phyloP scores from a whole-genome alignment of 2,329 filamentous ascomycete genomes.

The Penicillium sp. region DNA sequence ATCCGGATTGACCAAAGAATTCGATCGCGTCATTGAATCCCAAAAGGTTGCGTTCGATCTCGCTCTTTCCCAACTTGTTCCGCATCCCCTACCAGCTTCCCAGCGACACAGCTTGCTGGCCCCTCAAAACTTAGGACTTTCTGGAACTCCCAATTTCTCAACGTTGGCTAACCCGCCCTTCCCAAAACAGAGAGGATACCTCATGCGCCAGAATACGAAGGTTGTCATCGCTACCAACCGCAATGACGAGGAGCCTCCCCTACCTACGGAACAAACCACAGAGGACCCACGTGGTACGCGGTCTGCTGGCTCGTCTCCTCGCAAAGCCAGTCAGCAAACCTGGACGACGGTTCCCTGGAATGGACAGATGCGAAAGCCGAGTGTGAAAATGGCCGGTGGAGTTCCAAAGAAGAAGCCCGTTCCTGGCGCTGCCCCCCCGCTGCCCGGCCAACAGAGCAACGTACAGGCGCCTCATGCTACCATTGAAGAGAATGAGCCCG shows the following conservation, averaged over 20 bases:
- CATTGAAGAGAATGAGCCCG: conserved; percentile 66
- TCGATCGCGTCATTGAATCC: conserved; percentile 89
- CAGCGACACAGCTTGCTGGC: conserved; percentile 12
- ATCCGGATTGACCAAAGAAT: conserved; percentile 84
- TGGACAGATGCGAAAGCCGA: conserved; percentile 67
- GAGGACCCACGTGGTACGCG: conserved; percentile 49
- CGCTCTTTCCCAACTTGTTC: conserved; percentile 41
- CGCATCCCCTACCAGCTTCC: conserved; percentile 10
- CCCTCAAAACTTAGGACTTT: conserved; percentile 22
- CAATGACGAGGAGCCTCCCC: conserved; percentile 56
- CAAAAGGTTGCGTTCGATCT: conserved; percentile 79
- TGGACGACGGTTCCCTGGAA: conserved; percentile 99
- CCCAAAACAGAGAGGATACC: conserved; percentile 84
- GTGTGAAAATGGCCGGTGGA: conserved; percentile 57
- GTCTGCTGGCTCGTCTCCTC: conserved; percentile 67
- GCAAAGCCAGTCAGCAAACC: conserved; percentile 78
- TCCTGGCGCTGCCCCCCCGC: conserved; percentile 69
- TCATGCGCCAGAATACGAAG: conserved; percentile 98
- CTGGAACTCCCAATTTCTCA: conserved; percentile 21
- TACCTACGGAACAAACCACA: conserved; percentile 26
- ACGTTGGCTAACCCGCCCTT: conserved; percentile 62
- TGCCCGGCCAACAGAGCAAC: conserved; percentile 85
- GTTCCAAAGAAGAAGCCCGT: conserved; percentile 60
- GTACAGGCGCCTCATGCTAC: conserved; percentile 61
- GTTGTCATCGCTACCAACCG: conserved; percentile 83